Evolutionary conservation across 2,329 filamentous ascomycete genomes (phyloP).

Genomic region (Raffaelea arxii): DNA sequence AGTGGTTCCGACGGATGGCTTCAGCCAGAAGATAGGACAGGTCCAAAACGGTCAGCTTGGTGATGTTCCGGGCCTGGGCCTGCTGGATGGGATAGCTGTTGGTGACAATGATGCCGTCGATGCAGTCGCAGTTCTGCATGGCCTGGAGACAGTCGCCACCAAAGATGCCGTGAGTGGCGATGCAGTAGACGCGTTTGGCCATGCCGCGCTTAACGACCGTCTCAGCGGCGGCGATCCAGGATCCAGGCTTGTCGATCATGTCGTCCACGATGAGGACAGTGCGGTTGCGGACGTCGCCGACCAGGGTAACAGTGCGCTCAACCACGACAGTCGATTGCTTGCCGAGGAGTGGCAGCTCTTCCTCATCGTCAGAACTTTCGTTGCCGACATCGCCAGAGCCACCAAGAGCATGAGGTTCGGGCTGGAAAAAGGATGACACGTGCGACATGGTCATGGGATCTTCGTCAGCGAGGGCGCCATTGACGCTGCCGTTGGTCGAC

Average conservation of each 20-base stretch:
- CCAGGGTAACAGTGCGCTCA: slow-evolving; percentile 95
- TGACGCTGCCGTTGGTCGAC: slow-evolving; percentile 56
- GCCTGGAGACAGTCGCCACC: slow-evolving; percentile 82
- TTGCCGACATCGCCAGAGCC: slow-evolving; percentile 76
- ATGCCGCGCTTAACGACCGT: slow-evolving; percentile 88
- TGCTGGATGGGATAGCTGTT: slow-evolving; percentile 91
- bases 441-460: slow-evolving; percentile 74
- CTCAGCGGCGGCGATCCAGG: slow-evolving; percentile 95
- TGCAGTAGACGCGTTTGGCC: slow-evolving; percentile 92
- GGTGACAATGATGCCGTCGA: slow-evolving; percentile 88
- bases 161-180: slow-evolving; percentile 93
- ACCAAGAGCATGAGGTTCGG: slow-evolving; percentile 62
- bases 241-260: slow-evolving; percentile 96
- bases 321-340: slow-evolving; percentile 45
- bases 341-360: slow-evolving; percentile 45
- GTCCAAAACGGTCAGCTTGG: slow-evolving; percentile 83
- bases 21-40: slow-evolving; percentile 82
- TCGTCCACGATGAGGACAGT: slow-evolving; percentile 94
- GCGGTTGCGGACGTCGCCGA: slow-evolving; percentile 81
- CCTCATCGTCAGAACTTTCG: slow-evolving; percentile 86
- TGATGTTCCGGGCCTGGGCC: slow-evolving; percentile 57
- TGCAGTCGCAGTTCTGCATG: slow-evolving; percentile 85
- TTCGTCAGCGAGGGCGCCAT: slow-evolving; percentile 55
- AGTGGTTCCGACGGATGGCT: slow-evolving; percentile 91
- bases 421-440: slow-evolving; percentile 69